Base-by-base conservation (phyloP, 495 filamentous ascomycete genomes). In the Annulohypoxylon bovei region DNA sequence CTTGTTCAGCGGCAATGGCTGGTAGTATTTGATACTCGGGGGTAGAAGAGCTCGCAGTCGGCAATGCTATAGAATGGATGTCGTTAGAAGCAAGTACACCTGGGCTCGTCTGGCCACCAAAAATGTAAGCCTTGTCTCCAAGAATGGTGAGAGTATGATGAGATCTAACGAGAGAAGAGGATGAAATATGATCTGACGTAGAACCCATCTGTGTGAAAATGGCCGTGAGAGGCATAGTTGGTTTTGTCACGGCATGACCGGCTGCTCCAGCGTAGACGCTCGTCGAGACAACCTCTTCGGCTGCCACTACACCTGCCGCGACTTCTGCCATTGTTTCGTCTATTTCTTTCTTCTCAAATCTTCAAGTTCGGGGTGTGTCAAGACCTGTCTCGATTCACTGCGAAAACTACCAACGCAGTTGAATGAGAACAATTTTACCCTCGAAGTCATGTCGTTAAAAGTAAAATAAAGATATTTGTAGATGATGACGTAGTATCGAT, bases 61-160 rank as follows among this genome's bases (percentile, higher is more conserved):
- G 77, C 6, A 88, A 66, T 14, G 79, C 78, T 49, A 87, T 65
- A 46, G 75, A 76, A 65, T 87, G 83, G 1, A 86, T 74, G 6
- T 80, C 80, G 61, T 79, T 81, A n/a, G 77, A 73, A 16, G 83
- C 83, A 25, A 87, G 71, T 12, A 79, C 68, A 27, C 77, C 77
- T 0, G 70, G 66, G 28, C 65, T 72, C 4, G 76, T 78, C 33
- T 77, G 67, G 61, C 86, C 86, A 11, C 86, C 86, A 65, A 86
- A 87, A 55, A 88, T 80, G 74, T 86, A 84, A 4, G 81, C 80
- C 50, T 82, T 84, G 65, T 83, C 75, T 40, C 68, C 68, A 53
- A 85, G 70, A 18, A 85, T 74, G 22, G 81, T 84, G 39, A 87
- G 73, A 8, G 81, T 80, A 72, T 87, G 84, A 49, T 80, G 66